These are phyloP conservation scores for Ascocoryne sarcoides DNA, from an alignment of 2,329 filamentous ascomycete genomes.

Conservation along the genomic window DNA sequence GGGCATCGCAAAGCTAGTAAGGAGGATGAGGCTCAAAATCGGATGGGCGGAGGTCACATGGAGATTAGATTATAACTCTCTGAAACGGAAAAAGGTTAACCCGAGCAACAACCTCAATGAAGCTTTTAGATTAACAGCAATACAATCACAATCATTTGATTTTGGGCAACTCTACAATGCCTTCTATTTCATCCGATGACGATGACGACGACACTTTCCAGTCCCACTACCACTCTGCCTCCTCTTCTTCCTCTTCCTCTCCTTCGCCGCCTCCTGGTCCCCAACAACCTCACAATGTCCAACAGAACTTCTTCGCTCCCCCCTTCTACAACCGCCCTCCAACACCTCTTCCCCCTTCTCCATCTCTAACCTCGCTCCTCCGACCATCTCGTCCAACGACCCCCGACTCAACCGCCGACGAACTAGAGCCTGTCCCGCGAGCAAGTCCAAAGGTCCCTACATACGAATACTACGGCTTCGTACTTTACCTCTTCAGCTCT, in stretches of 20 bases:
- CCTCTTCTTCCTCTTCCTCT: slow-evolving; percentile 23
- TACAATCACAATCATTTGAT: not conserved
- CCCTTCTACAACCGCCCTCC: slow-evolving; percentile 98
- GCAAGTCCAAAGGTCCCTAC: slow-evolving; percentile 93
- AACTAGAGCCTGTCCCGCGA: slow-evolving; percentile 64
- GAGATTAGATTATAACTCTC: not conserved
- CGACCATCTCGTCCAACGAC: slow-evolving; percentile 88
- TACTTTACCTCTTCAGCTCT: slow-evolving; percentile 83
- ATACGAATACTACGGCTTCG: slow-evolving; percentile 99
- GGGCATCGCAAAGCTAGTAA: too few species aligned
- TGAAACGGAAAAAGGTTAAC: not conserved
- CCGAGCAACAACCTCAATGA: not conserved
- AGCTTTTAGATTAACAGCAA: not conserved
- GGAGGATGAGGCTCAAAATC: too few species aligned
- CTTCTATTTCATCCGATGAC: slow-evolving; percentile 19
- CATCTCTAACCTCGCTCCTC: slow-evolving; percentile 83
- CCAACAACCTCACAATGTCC: slow-evolving; percentile 5
- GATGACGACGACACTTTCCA: slow-evolving; percentile 24
- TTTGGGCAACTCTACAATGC: slow-evolving; percentile 6
- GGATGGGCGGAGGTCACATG: not conserved
- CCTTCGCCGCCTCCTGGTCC: slow-evolving; percentile 29
- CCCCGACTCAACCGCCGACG: slow-evolving; percentile 83
- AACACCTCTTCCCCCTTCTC: slow-evolving; percentile 84
- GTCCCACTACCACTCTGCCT: slow-evolving; percentile 18
- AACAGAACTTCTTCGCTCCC: slow-evolving; percentile 52